A percentile compares a stretch with the other conserved stretches of the same genome.
These are phyloP conservation scores for Solanum piurae DNA, from an alignment of 257 asterid genomes.

Conservation along the genomic window DNA sequence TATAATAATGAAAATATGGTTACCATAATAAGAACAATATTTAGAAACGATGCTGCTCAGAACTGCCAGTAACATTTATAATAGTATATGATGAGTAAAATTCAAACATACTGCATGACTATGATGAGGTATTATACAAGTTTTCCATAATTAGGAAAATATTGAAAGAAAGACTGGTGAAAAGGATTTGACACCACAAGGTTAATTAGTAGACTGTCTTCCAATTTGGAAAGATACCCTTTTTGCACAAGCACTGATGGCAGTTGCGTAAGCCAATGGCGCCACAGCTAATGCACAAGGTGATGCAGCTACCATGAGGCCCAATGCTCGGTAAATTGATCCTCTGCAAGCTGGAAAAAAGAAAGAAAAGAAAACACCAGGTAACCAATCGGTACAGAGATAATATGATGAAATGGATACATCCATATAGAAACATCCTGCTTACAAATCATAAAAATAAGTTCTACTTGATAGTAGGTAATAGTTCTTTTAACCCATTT, in stretches of 20 bases:
- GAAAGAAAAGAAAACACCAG: constrained; percentile 2
- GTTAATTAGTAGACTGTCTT: background rate
- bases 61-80: background rate
- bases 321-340: constrained; percentile 90
- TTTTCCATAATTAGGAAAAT: background rate
- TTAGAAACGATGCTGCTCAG: background rate
- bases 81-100: background rate
- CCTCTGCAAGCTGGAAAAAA: constrained; percentile 81
- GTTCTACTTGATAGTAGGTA: background rate
- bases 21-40: background rate
- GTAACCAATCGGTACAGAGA: background rate
- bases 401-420: background rate
- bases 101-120: background rate
- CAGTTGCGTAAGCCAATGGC: constrained; percentile 91
- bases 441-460: background rate
- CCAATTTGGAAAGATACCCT: constrained; percentile 39
- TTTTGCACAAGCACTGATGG: constrained; percentile 96
- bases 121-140: background rate
- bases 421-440: background rate
- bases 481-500: background rate
- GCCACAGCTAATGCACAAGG: constrained; percentile 99
- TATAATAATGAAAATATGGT: background rate
- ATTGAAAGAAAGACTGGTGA: background rate
- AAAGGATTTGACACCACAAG: background rate
- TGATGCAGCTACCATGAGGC: constrained; percentile 99